Base-by-base conservation (phyloP, 257 asterid species). In the Echium plantagineum region DNA sequence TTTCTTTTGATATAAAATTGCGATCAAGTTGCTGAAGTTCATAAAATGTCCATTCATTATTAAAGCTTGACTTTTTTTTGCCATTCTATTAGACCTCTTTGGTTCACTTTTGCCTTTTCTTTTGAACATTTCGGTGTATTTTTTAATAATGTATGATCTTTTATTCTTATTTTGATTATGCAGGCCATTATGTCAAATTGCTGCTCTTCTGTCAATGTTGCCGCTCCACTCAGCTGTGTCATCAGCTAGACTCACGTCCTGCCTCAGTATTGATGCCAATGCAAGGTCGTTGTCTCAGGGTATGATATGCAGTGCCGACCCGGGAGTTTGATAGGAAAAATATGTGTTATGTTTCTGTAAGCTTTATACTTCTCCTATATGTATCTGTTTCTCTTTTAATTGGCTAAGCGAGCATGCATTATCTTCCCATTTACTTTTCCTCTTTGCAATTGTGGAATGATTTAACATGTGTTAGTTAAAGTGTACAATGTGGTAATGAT, bases 231-330 rank as follows among this genome's bases (percentile, higher is more conserved):
- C 86, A 5, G 97, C 95, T 0, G 66, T 90, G 54, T 85, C 97
- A 5, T 76, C 97, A 0, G 95, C 97, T 55, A 69, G 97, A 71
- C 95, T 90, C 48, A 87, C 95, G 22, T 87, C 88, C 1, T 81
- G 95, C 74, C 91, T 90, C 3, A 89, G 91, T 22, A 59, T 79
- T 32, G 94, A 87, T 72, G 65, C 86, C 58, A 79, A 67, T 18
- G 89, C 94, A 69, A 76, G 97, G 68, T 90, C 97, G 48, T 74
- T 87, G 89, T 87, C 97, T 87, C 91, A 87, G 96, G 97, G 97
- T 90, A 87, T 87, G 97, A 81, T 90, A 67, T 85, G 89, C 95
- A 75, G 90, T 87, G 90, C 97, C 81, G 81, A 83, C 77, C 84
- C 96, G 71, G 97, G 97, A 74, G 96, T 90, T 90, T 90, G 97